Base-by-base conservation (phyloP, 371 early-diverging fungal genomes). In the Apophysomyces elegans region DNA sequence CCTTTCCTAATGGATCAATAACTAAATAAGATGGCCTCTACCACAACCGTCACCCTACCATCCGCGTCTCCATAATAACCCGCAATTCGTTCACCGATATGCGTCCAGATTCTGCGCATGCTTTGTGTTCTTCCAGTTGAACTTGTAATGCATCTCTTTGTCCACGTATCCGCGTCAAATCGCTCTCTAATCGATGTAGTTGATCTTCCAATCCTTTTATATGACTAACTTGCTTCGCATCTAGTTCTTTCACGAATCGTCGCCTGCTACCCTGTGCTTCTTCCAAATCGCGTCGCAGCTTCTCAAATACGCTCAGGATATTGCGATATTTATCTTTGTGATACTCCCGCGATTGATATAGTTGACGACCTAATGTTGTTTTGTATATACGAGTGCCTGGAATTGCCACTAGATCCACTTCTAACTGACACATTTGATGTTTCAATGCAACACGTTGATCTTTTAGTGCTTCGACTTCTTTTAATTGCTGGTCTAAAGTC, bases 61-160 rank as follows among this genome's bases (percentile, higher is more conserved):
- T 61, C 18, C 69, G 62, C 35, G 67, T 56, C 32, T 75, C 71
- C 7, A 91, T 89, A 46, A 94, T 75, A 36, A 82, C 75, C 37
- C 63, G 41, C 44, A 69, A 41, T 54, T 73, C 71, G 0, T 59
- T 46, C 1, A 61, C 54, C 0, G 73, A 70, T 0, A 61, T 67
- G n/a, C 71, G 44, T 64, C 88, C 90, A 14, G 83, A 79, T 47
- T 86, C 81, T 61, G 86, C 92, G 63, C 88, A 90, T 16, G 90
- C 82, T 38, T 84, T 87, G 44, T 87, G 82, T 41, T 89, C 85
- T 46, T 94, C 94, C 7, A 91, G 79, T 41, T 79, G 75, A 8
- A 85, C 84, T 69, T 92, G 92, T 26, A 94, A 82, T 43, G 81
- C 79, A 76, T 97, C 95, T 44, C 97, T 88, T 61, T 90, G 86